phyloP scores from a whole-genome alignment of 2,329 filamentous ascomycete genomes.

The Calonectria pseudoreteaudii region DNA sequence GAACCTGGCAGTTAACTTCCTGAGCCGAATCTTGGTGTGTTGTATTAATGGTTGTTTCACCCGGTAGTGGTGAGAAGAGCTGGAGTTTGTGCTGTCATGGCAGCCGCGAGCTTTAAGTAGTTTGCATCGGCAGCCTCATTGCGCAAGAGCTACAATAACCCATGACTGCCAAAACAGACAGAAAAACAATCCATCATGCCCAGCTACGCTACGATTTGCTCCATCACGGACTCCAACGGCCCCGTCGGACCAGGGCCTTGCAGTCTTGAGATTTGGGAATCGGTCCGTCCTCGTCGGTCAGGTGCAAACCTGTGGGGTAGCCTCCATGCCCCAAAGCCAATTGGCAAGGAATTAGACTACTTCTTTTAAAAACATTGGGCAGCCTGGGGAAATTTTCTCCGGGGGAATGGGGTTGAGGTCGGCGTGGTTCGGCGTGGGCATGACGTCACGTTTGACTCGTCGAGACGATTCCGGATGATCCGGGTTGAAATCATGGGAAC shows the following conservation, averaged over 20 bases:
- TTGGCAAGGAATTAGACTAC: conserved; percentile 8
- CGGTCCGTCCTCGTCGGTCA: conserved; percentile 39
- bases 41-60: background rate
- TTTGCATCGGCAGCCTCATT: background rate
- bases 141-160: background rate
- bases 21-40: background rate
- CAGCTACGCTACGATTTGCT: conserved; percentile 17
- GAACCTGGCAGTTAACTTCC: background rate
- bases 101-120: background rate
- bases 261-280: conserved; percentile 37
- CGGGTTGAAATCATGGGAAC: conserved; percentile 2
- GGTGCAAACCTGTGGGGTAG: conserved; percentile 23
- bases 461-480: background rate
- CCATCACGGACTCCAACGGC: background rate
- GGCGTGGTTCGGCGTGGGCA: background rate
- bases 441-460: background rate
- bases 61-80: background rate
- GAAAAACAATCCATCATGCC: conserved; percentile 29
- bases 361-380: background rate
- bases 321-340: conserved; percentile 2
- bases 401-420: conserved; percentile 8
- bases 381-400: background rate
- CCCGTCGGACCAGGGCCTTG: background rate
- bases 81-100: background rate
- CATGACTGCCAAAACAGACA: background rate